Percentiles rank a stretch among this genome's conserved stretches.
These are phyloP conservation scores for Fusarium sp. DNA, from an alignment of 2,329 filamentous ascomycete genomes.

Conservation along the genomic window DNA sequence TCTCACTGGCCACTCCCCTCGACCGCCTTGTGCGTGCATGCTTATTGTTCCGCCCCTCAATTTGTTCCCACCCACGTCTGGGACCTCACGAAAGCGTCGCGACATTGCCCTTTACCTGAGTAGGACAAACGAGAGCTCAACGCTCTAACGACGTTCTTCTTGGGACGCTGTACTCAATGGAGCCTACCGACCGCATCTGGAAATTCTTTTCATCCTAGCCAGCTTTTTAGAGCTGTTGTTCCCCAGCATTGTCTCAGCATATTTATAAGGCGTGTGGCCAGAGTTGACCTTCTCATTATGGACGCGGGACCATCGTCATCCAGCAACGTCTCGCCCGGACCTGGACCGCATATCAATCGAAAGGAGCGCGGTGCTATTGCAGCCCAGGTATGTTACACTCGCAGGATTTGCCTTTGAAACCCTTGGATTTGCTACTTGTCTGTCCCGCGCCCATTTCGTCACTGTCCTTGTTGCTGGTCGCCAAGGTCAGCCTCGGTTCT, in stretches of 20 bases:
- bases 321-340: slow-evolving; percentile 48
- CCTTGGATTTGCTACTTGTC: background rate
- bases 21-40: slow-evolving; percentile 29
- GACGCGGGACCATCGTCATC: slow-evolving; percentile 41
- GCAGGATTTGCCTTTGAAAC: background rate
- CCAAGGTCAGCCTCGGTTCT: background rate
- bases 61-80: slow-evolving; percentile 33
- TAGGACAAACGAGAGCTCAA: slow-evolving; percentile 20
- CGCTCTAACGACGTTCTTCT: slow-evolving; percentile 20
- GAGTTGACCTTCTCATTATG: slow-evolving; percentile 37
- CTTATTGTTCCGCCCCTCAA: slow-evolving; percentile 32
- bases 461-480: slow-evolving; percentile 1
- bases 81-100: slow-evolving; percentile 25
- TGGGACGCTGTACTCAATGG: slow-evolving; percentile 36
- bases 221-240: slow-evolving; percentile 42
- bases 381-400: slow-evolving; percentile 47
- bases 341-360: slow-evolving; percentile 46
- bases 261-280: slow-evolving; percentile 33
- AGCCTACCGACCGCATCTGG: slow-evolving; percentile 24
- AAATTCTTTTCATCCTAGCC: slow-evolving; percentile 29
- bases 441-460: background rate
- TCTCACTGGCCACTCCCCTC: slow-evolving; percentile 26
- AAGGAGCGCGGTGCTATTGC: slow-evolving; percentile 54
- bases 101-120: slow-evolving; percentile 20
- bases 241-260: slow-evolving; percentile 2